Conservation (phyloP, 2,329 filamentous ascomycete genomes). For the Sporothrix brasiliensis region DNA sequence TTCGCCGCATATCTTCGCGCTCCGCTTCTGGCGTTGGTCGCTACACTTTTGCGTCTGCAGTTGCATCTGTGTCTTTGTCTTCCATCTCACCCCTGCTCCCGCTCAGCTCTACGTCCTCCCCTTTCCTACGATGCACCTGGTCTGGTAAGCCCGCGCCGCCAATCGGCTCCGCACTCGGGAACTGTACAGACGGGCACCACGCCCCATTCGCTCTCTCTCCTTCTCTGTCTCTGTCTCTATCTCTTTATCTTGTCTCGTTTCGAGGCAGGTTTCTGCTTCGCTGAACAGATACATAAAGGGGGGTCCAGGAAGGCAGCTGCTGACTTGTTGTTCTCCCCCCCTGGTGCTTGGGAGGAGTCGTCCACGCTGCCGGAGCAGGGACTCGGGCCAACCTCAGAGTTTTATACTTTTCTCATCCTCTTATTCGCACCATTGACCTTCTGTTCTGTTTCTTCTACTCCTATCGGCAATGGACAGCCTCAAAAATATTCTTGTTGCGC, state of each 20-base stretch:
- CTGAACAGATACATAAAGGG: constrained; percentile 19
- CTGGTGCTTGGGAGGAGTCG: background rate
- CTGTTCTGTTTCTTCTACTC: too few species aligned
- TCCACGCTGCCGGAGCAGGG: constrained; percentile 7
- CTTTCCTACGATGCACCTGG: constrained; percentile 26
- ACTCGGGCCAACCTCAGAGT: background rate
- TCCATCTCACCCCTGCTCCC: background rate
- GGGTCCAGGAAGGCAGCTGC: background rate
- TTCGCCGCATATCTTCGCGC: constrained; percentile 7
- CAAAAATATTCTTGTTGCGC: constrained; percentile 43
- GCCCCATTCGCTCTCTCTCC: background rate
- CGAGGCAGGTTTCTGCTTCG: constrained; percentile 5
- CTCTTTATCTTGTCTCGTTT: background rate
- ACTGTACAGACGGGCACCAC: background rate
- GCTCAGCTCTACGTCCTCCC: background rate
- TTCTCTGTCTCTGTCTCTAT: background rate
- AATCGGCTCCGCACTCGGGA: constrained; percentile 29
- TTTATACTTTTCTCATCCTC: background rate
- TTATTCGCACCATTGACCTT: background rate
- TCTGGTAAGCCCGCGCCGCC: constrained; percentile 27
- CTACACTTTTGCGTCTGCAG: background rate
- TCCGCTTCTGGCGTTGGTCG: background rate
- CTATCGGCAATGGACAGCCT: constrained; percentile 32
- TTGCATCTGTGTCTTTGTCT: background rate
- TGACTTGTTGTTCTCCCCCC: background rate